Conservation (phyloP, 176 grass and related monocot genomes). For the Metroxylon sagu region DNA sequence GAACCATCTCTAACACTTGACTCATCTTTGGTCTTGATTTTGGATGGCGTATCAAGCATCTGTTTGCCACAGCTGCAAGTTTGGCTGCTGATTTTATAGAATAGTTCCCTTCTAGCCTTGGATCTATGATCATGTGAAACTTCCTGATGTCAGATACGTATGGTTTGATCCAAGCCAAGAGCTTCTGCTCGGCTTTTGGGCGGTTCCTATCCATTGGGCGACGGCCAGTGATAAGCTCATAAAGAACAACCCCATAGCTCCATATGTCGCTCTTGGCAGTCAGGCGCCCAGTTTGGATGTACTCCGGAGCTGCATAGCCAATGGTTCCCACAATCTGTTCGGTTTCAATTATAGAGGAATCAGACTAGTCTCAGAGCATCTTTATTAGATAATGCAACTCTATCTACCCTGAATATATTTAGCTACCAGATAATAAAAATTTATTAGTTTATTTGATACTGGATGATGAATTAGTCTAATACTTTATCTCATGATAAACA, state of each 20-base stretch:
- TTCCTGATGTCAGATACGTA: slow-evolving; percentile 55
- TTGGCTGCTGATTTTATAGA: slow-evolving; percentile 47
- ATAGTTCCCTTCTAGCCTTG: slow-evolving; percentile 55
- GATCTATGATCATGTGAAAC: slow-evolving; percentile 56
- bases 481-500: too few species aligned
- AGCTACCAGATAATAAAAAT: too few species aligned
- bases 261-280: slow-evolving; percentile 88
- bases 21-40: slow-evolving; percentile 84
- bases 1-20: slow-evolving; percentile 75
- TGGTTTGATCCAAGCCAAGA: slow-evolving; percentile 80
- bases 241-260: slow-evolving; percentile 80
- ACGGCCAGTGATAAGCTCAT: slow-evolving; percentile 78
- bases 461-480: too few species aligned
- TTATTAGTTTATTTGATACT: too few species aligned
- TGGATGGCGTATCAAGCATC: slow-evolving; percentile 56
- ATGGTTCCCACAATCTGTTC: slow-evolving; percentile 83
- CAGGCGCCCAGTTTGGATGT: slow-evolving; percentile 80
- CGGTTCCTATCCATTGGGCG: slow-evolving; percentile 71
- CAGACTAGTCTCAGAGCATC: too few species aligned
- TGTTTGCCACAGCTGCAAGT: slow-evolving; percentile 65
- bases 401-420: too few species aligned
- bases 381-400: too few species aligned
- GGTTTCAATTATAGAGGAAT: background rate
- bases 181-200: slow-evolving; percentile 64
- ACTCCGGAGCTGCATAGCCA: slow-evolving; percentile 93